Base-by-base conservation (phyloP, 108 stramenopile genomes). In the Nannochloropsis oceanica region DNA sequence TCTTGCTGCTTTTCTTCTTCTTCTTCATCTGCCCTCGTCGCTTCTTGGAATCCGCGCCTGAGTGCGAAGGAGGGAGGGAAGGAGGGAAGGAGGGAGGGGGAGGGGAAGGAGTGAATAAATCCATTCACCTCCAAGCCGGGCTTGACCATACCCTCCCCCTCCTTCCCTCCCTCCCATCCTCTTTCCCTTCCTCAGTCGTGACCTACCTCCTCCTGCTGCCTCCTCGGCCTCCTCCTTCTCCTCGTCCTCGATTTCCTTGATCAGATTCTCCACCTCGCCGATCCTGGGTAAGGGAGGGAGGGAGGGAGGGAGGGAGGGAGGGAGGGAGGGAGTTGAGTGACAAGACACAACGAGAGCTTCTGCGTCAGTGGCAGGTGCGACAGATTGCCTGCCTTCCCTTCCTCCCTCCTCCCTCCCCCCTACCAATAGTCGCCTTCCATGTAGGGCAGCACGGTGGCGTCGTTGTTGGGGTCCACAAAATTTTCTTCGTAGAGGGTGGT, bases 401-500 rank as follows among this genome's bases (percentile, higher is more conserved):
- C n/a, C n/a, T n/a, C n/a, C n/a, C n/a, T n/a, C n/a, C n/a, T n/a
- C n/a, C n/a, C n/a, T n/a, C n/a, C n/a, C n/a, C n/a, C n/a, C n/a
- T n/a, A n/a, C 92, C 97, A 99, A 87, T 99, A 99, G 87, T 97
- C 97, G 43, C 98, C 98, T 80, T 99, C 98, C 91, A 99, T 94
- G 91, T 99, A 98, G 11, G 98, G 98, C 20, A 99, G 92, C 22
- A 84, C 85, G 81, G 95, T 92, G 12, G 95, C 87, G 83, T 89
- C 89, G 42, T 84, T 81, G 13, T 86, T 83, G n/a, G 89, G 44
- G 43, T 88, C 86, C 12, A 25, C 86, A 86, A 97, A 96, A 89
- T 96, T 98, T 80, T 94, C 92, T 83, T 97, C 96, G 86, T 96
- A 96, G 90, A 97, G 94, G 89, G 97, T 97, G 42, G n/a, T n/a